Evolutionary conservation across 805 yeast genomes (phyloP), one percentile per base, ranked within the genome.

Genomic region (Kodamaea laetipori): DNA sequence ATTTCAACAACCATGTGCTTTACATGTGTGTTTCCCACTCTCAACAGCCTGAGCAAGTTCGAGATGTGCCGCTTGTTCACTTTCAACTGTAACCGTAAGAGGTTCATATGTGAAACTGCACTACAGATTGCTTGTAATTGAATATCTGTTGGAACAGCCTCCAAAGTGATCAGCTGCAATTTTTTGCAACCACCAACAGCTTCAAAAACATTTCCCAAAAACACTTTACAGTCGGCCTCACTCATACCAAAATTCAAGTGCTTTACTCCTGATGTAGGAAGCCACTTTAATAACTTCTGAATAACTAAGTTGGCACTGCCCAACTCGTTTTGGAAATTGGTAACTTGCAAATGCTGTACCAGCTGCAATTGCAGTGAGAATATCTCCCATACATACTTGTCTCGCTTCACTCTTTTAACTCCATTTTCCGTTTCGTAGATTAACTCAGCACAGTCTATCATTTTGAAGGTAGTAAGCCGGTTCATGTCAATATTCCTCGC

Each of bases 271-370:
- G 8, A 21, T 6, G 10, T 13, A 9, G 39, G 37, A 9, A 41
- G 35, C 23, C 21, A 19, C 8, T 8, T 24, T 7, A 35, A 4
- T 3, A 41, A 19, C 19, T 35, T 41, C 4, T 23, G 25, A 4
- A 41, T 5, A 15, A 41, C 40, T 7, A 41, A 24, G 18, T 27
- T 32, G 6, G 32, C 34, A 9, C 26, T 23, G 17, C 36, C 45
- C n/a, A 41, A 12, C 19, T 41, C 45, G 24, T 36, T 41, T 17
- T 41, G 39, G 36, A 26, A 41, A 36, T 41, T 41, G 4, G 16
- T 15, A 11, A 41, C 17, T n/a, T 35, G 35, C 13, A 41, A 26
- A 6, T 35, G 21, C 19, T 15, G 31, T 4, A 30, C 21, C 7
- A 7, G 26, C 6, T n/a, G 16, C 34, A 41, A 34, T 3, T 35